These are phyloP conservation scores for Quercus bicolor DNA, from an alignment of 306 rosid species.

Conservation along the genomic window DNA sequence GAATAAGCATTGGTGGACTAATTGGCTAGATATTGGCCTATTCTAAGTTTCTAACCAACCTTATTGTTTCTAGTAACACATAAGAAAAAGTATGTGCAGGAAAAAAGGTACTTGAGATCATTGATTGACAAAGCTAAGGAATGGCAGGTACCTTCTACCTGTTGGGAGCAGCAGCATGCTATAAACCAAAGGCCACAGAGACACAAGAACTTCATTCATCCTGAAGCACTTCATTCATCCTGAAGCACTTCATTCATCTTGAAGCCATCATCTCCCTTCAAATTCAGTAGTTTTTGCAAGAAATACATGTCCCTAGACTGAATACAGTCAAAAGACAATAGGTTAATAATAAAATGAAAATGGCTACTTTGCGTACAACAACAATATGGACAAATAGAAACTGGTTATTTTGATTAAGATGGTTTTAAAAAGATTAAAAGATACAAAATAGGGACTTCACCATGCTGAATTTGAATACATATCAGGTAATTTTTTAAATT, in stretches of 20 bases:
- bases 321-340: neutral
- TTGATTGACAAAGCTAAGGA: neutral
- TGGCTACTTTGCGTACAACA: neutral
- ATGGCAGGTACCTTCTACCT: conserved; percentile 67
- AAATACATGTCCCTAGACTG: conserved; percentile 77
- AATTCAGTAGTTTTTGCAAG: conserved; percentile 69
- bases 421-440: neutral
- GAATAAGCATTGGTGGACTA: neutral
- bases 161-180: conserved; percentile 81
- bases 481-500: neutral
- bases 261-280: conserved; percentile 84
- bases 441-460: neutral
- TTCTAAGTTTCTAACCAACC: neutral
- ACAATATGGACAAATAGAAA: neutral
- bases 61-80: neutral
- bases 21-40: neutral
- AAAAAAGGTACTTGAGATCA: neutral
- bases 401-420: neutral
- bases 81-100: conserved; percentile 1
- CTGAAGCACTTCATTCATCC: no score
- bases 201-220: no score
- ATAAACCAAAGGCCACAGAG: conserved; percentile 85
- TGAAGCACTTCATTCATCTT: conserved; percentile 77
- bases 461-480: neutral
- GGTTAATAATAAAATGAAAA: neutral